phyloP scores from a whole-genome alignment of 768 basidiomycete genomes.

The Mycena crocata region DNA sequence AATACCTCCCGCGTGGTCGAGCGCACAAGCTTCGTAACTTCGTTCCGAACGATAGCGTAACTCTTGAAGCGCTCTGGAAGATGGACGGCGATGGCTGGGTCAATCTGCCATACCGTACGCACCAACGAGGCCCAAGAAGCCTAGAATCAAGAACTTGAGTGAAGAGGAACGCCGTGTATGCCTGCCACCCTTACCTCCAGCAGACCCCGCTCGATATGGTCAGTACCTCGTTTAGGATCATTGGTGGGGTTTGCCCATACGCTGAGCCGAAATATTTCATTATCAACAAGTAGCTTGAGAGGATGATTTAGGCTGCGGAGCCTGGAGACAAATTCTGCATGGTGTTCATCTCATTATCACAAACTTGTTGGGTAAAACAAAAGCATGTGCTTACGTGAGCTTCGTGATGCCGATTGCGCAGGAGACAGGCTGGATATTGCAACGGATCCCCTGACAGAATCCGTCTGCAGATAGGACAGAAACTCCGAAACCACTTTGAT shows the following conservation, averaged over 20 bases:
- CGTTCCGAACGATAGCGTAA: slow-evolving; percentile 64
- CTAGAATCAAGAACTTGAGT: slow-evolving; percentile 45
- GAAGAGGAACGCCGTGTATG: neutral
- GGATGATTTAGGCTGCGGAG: slow-evolving; percentile 80
- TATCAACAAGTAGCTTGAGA: slow-evolving; percentile 87
- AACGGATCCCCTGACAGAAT: slow-evolving; percentile 69
- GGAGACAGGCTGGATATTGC: slow-evolving; percentile 73
- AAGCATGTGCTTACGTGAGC: slow-evolving; percentile 55
- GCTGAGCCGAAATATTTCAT: slow-evolving; percentile 85
- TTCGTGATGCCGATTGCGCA: slow-evolving; percentile 56
- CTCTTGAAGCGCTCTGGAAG: slow-evolving; percentile 91
- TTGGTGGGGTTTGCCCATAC: slow-evolving; percentile 94
- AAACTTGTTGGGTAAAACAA: neutral
- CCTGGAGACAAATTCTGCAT: slow-evolving; percentile 65
- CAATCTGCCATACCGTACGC: slow-evolving; percentile 82
- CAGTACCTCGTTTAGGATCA: slow-evolving; percentile 75
- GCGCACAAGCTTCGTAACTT: slow-evolving; percentile 81
- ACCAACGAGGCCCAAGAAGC: slow-evolving; percentile 74
- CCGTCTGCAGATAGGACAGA: slow-evolving; percentile 78
- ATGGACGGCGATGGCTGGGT: slow-evolving; percentile 86
- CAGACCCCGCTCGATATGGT: slow-evolving; percentile 70
- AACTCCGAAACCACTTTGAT: slow-evolving; percentile 90
- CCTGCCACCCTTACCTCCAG: slow-evolving; percentile 61
- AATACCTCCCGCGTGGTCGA: slow-evolving; percentile 77
- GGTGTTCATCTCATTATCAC: neutral